Base-by-base conservation (phyloP, 495 filamentous ascomycete species). In the Aspergillus wentii region DNA sequence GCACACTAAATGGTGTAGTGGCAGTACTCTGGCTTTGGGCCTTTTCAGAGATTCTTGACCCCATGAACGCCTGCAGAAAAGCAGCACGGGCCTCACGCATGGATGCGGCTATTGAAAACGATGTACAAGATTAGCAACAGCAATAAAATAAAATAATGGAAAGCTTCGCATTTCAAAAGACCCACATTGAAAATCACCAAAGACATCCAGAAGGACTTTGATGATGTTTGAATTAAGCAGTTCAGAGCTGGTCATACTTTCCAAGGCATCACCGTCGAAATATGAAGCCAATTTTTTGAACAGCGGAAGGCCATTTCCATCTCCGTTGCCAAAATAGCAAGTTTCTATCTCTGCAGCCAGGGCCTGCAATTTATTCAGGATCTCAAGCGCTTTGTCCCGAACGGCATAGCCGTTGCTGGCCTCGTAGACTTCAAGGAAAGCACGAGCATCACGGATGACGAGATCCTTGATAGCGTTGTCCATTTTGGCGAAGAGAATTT, bases 211-310 rank as follows among this genome's bases (percentile, higher is more conserved):
- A 15, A 99, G 68, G 9, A 86, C 80, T 22, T 85, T 74, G 17
- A 97, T 88, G 38, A 99, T 78, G 16, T 86, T 84, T 6, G 94
- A 96, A 36, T 83, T 87, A 10, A 97, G 78, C 17, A 99, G 62
- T 52, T 99, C 94, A 11, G 89, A 86, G 59, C 94, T 99, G n/a
- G 94, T 97, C 22, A 97, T 90, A 38, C 88, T 95, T 57, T 95
- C 83, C 42, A 97, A 56, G 0, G 80, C 77, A 58, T 95, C 85
- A 2, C 83, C 82, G 40, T 92, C 83, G 55, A 99, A 99, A 51
- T 89, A 88, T n/a, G 76, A 72, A 1, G 88, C 88, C 35, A 99
- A 64, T 23, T 71, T 82, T 21, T 69, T 66, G 64, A 97, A 97
- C 6, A 94, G 71, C 1, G 74, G 57, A 10, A 66, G 63, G 6